Percentiles rank a stretch among this genome's conserved stretches.
phyloP scores from a whole-genome alignment of 2,329 filamentous ascomycete genomes.

The Fusarium bulbicola region DNA sequence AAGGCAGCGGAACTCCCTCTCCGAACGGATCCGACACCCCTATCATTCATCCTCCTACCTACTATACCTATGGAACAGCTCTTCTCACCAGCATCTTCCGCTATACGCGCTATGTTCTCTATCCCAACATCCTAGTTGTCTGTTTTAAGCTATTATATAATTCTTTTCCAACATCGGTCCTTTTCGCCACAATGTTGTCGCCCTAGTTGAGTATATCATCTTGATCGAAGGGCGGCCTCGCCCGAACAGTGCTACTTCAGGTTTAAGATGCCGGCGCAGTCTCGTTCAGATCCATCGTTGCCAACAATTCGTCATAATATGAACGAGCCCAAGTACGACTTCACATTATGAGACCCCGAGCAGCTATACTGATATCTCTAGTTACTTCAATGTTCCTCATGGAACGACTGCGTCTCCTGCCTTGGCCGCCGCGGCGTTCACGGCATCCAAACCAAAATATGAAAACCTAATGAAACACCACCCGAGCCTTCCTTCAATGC shows the following conservation, averaged over 20 bases:
- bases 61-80: background rate
- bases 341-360: fast-evolving
- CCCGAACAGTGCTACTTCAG: background rate
- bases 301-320: conserved; percentile 3
- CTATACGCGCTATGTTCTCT: background rate
- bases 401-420: conserved; percentile 23
- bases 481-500: conserved; percentile 26
- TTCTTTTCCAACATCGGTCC: background rate
- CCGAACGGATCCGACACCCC: too few relatives aligned
- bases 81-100: background rate
- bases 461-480: conserved; percentile 25
- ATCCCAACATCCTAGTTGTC: background rate
- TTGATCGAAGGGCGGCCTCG: background rate
- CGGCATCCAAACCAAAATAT: conserved; percentile 10
- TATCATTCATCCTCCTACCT: background rate
- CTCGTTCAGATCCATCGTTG: conserved; percentile 25
- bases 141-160: background rate
- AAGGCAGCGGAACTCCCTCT: background rate
- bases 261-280: conserved; percentile 30
- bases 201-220: background rate
- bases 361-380: conserved; percentile 16
- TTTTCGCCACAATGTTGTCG: background rate
- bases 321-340: conserved; percentile 40
- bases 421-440: conserved; percentile 14
- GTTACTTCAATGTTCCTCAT: conserved; percentile 47